Conservation (phyloP, 2,329 filamentous ascomycete genomes). For the Dactylonectria macrodidyma region DNA sequence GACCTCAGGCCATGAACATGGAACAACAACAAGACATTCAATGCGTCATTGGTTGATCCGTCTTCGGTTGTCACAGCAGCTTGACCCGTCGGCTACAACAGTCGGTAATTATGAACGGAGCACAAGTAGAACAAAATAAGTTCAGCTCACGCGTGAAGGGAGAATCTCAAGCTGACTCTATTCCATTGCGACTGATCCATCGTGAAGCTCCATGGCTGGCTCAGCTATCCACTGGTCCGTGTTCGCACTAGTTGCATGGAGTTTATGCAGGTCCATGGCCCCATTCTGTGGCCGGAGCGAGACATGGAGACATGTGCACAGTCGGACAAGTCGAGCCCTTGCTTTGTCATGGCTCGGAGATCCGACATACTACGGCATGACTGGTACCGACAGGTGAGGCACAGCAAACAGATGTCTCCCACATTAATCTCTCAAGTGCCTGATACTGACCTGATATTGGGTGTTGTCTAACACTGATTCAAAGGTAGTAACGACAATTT, state of each 20-base stretch:
- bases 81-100: neutral
- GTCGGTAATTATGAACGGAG: neutral
- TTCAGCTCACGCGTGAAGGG: neutral
- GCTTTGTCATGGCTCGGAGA: neutral
- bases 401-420: neutral
- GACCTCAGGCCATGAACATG: slow-evolving; percentile 28
- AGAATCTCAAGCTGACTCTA: neutral
- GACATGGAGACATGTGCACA: slow-evolving; percentile 7
- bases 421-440: neutral
- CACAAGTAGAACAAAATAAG: no score
- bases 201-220: neutral
- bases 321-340: no score
- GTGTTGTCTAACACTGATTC: neutral
- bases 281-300: slow-evolving; percentile 15
- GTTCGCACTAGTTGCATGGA: slow-evolving; percentile 19
- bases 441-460: neutral
- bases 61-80: slow-evolving; percentile 11
- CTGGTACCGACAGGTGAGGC: neutral
- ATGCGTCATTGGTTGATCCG: slow-evolving; percentile 15
- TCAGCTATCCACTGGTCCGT: neutral
- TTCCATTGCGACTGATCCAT: neutral
- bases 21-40: slow-evolving; percentile 12
- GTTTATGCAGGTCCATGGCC: slow-evolving; percentile 29
- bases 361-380: neutral
- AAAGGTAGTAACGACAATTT: neutral